Evolutionary conservation across 495 filamentous ascomycete species (phyloP).

Genomic region (Hyaloscypha variabilis): DNA sequence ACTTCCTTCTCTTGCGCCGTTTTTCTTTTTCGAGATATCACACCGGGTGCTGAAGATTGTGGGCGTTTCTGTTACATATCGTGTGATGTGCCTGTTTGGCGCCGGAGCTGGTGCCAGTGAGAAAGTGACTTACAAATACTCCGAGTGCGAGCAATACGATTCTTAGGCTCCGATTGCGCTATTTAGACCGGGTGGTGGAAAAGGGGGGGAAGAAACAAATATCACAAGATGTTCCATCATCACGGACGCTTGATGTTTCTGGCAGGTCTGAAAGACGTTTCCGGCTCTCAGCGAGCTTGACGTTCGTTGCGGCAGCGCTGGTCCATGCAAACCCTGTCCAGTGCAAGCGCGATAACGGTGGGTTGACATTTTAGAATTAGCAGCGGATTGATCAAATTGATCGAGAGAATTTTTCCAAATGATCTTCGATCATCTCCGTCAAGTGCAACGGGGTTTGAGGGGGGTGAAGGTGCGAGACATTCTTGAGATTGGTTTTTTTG

Average conservation of each 20-base stretch:
- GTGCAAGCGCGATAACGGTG: slow-evolving; percentile 10
- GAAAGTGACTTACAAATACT: neutral
- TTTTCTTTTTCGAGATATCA: slow-evolving; percentile 1
- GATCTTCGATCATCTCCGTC: neutral
- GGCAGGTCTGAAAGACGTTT: slow-evolving; percentile 19
- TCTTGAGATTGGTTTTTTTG: neutral
- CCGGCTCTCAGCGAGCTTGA: neutral
- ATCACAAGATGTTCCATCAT: neutral
- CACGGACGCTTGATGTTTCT: slow-evolving; percentile 25
- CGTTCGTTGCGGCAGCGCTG: neutral
- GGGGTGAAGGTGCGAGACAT: neutral
- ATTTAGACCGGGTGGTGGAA: neutral
- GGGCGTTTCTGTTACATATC: slow-evolving; percentile 1
- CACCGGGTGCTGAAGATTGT: neutral
- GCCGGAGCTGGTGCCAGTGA: too few species aligned
- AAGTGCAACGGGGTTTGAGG: neutral
- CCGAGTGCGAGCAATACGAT: neutral
- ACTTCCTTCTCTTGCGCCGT: neutral
- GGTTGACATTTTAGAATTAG: slow-evolving; percentile 11
- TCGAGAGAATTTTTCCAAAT: neutral
- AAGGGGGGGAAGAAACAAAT: too few species aligned
- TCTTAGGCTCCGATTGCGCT: neutral
- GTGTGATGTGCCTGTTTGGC: neutral
- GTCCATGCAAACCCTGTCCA: slow-evolving; percentile 15
- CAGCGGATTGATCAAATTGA: neutral